Evolutionary conservation across 2,329 filamentous ascomycete genomes (phyloP).

Genomic region (Orbilia quercus): DNA sequence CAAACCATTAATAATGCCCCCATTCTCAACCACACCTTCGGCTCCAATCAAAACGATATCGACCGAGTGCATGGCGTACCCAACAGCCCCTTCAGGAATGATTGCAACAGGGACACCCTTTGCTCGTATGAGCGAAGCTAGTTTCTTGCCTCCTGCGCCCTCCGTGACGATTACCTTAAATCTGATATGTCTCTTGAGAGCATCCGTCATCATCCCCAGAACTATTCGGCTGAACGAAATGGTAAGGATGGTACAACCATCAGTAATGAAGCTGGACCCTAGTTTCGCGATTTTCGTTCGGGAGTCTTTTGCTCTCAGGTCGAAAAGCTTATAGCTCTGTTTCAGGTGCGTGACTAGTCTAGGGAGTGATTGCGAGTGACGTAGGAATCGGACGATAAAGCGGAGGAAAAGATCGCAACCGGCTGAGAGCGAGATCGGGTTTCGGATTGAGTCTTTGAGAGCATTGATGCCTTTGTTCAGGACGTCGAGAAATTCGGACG

Average conservation of each 20-base stretch:
- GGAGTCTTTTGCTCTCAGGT: conserved; percentile 84
- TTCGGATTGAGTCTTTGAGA: conserved; percentile 81
- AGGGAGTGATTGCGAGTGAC: conserved; percentile 47
- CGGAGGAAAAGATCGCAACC: conserved; percentile 96
- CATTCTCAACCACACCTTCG: conserved; percentile 93
- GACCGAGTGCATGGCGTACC: conserved; percentile 80
- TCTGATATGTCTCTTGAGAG: conserved; percentile 74
- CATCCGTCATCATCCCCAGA: conserved; percentile 77
- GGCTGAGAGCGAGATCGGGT: conserved; percentile 90
- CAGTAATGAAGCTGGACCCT: conserved; percentile 80
- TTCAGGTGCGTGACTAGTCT: conserved; percentile 70
- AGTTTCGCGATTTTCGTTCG: conserved; percentile 83
- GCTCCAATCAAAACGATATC: conserved; percentile 75
- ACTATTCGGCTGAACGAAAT: conserved; percentile 90
- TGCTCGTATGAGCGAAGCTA: conserved; percentile 72
- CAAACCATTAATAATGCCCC: conserved; percentile 82
- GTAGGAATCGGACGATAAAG: conserved; percentile 75
- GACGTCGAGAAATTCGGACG: conserved; percentile 91
- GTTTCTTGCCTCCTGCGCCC: conserved; percentile 71
- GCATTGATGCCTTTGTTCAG: conserved; percentile 80
- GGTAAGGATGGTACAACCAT: conserved; percentile 85
- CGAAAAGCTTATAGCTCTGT: conserved; percentile 88
- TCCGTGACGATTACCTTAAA: conserved; percentile 77
- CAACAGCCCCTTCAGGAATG: conserved; percentile 79
- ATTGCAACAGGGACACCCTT: conserved; percentile 85